A percentile compares a stretch with the other conserved stretches of the same genome.
phyloP scores from a whole-genome alignment of 208 protist species.

The Phytomonas serpens region DNA sequence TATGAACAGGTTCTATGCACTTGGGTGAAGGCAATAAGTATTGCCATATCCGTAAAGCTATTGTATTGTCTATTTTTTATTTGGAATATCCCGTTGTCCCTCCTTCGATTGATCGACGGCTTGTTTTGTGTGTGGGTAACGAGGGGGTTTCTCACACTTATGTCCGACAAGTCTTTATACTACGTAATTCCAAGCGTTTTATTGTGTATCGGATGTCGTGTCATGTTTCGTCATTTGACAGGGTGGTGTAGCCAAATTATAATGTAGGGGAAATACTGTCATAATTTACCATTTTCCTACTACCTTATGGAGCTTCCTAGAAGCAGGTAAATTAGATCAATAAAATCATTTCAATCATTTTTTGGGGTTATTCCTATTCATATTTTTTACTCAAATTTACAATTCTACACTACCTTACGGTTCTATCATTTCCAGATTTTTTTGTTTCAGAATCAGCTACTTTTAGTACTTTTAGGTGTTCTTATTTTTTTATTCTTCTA shows the following conservation, averaged over 20 bases:
- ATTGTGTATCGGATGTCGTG: slow-evolving; percentile 8
- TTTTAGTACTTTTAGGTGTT: background rate
- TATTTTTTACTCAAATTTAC: background rate
- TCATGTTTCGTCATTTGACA: background rate
- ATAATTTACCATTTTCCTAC: background rate
- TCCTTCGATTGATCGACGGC: slow-evolving; percentile 61
- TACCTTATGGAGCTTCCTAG: slow-evolving; percentile 8
- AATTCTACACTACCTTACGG: background rate
- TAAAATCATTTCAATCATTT: slow-evolving; percentile 7
- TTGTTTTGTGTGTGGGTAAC: slow-evolving; percentile 60
- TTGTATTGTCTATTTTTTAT: slow-evolving; percentile 69
- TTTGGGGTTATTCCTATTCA: slow-evolving; percentile 10
- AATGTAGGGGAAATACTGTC: background rate
- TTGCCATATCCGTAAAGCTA: slow-evolving; percentile 52
- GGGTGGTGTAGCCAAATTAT: background rate
- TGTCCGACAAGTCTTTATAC: slow-evolving; percentile 17
- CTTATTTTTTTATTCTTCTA: background rate
- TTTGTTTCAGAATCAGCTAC: background rate
- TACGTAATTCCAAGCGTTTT: slow-evolving; percentile 2
- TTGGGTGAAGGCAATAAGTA: slow-evolving; percentile 46
- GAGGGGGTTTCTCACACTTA: slow-evolving; percentile 35
- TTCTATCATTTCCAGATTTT: slow-evolving; percentile 12
- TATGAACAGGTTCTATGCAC: slow-evolving; percentile 29
- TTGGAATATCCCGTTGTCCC: slow-evolving; percentile 54
- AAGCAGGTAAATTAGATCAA: background rate